Base-by-base conservation (phyloP, 805 yeast genomes). In the Saccharomycopsis sp. region DNA sequence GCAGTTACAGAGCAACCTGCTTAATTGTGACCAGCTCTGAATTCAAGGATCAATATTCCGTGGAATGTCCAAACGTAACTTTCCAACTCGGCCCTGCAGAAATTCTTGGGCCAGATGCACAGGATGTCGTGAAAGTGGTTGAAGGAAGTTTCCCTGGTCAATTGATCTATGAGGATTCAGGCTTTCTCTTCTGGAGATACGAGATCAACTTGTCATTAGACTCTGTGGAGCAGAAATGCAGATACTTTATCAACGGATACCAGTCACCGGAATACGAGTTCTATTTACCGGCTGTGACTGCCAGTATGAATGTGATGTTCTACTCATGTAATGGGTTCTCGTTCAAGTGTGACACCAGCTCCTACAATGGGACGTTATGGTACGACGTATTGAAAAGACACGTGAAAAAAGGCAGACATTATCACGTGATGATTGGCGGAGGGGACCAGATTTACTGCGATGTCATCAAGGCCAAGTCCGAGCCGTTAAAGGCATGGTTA, bases 381-480 rank as follows among this genome's bases (percentile, higher is more conserved):
- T 76, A 73, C 42, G 97, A 93, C 68, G 96, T 93, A 1, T 65
- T 92, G 64, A 75, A 78, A 25, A 81, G 81, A 61, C 97, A 93
- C 68, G 69, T 70, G 3, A 74, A 69, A 20, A 19, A 53, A 34
- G 25, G 77, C 47, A 81, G 80, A 47, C 80, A 77, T 42, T 89
- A 89, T 71, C 97, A 93, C 70, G 97, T 90, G 3, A 92, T 93
- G 97, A 75, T 93, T 25, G 99, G 99, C 29, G 97, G 98, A 56
- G 99, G 99, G 24, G 99, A 93, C 72, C 99, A 93, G 73, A 80
- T 93, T 55, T 93, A 93, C 70, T 83, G 91, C 56, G 99, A 93
- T 71, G 78, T 89, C 1, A 82, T 93, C 65, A 87, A 86, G 69
- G 63, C 78, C 19, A 75, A 81, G 20, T 81, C 85, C 14, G 67